Base-by-base conservation (phyloP, 495 filamentous ascomycete genomes). In the Xylaria curta region DNA sequence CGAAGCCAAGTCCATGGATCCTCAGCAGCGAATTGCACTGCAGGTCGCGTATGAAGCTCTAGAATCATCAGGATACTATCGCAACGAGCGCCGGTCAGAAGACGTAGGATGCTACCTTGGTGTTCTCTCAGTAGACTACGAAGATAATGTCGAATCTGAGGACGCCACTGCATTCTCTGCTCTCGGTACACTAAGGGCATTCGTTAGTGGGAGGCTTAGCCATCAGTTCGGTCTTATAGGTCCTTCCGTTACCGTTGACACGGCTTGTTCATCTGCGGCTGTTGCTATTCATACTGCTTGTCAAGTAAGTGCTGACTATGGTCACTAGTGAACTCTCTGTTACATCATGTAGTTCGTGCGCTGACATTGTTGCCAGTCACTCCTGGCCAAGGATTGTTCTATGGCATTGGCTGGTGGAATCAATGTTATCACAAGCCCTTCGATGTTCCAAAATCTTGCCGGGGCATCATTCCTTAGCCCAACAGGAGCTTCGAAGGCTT, bases 171-270 rank as follows among this genome's bases (percentile, higher is more conserved):
- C 78, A 38, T 78, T 70, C n/a, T 68, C 75, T 7, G 67, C 69
- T 12, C 75, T 73, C 4, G 75, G 76, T 13, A 68, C 75, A 17
- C 74, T 78, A 28, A 72, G 76, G 17, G 74, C 74, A 8, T 76
- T 76, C 21, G 70, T 72, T 26, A 74, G 67, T 21, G 74, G 74
- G 12, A 74, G 63, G 26, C 63, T 76, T 4, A 76, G 74, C 0
- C 87, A 87, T 66, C 82, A 84, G 61, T 87, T 86, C 53, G 81
- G 87, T 51, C 85, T 81, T 81, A 80, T 81, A 10, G 86, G 86
- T 0, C 85, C 85, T 2, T 82, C 79, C 0, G 79, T 86, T 73
- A 85, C 84, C 0, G 81, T 87, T n/a, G 86, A 88, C 64, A 88
- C 85, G 0, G 86, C 86, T 3, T 88, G 86, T 51, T 86, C 84